Conservation (phyloP, 306 rosid species). For the Lathyrus oleraceus region DNA sequence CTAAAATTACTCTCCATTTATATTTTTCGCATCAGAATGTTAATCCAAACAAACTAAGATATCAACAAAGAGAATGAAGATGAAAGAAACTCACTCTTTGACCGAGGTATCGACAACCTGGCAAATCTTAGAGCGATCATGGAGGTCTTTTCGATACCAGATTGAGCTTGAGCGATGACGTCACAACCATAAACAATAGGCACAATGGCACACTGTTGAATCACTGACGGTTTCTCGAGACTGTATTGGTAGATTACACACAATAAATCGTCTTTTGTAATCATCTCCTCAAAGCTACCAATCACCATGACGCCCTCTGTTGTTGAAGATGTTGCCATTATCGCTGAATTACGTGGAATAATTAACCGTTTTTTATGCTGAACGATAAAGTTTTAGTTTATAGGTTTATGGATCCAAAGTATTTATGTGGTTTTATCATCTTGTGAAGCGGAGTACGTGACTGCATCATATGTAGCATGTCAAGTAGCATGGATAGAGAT, state of each 20-base stretch:
- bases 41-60: neutral
- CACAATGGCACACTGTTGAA: slow-evolving; percentile 85
- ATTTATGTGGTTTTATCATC: too few relatives aligned
- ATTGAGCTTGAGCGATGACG: slow-evolving; percentile 95
- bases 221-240: slow-evolving; percentile 90
- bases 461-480: too few relatives aligned
- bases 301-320: slow-evolving; percentile 75
- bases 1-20: neutral
- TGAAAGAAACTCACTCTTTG: slow-evolving; percentile 62
- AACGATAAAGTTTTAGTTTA: too few relatives aligned
- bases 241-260: slow-evolving; percentile 87
- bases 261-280: slow-evolving; percentile 72
- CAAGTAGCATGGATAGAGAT: too few relatives aligned
- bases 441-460: too few relatives aligned
- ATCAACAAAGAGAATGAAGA: neutral
- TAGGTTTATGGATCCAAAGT: too few relatives aligned
- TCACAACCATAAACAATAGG: slow-evolving; percentile 91
- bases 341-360: too few relatives aligned
- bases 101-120: slow-evolving; percentile 75
- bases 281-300: slow-evolving; percentile 84
- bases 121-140: slow-evolving; percentile 40
- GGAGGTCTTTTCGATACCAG: slow-evolving; percentile 96
- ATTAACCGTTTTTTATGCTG: too few relatives aligned
- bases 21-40: too few relatives aligned
- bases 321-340: slow-evolving; percentile 28